Percentiles rank a stretch among this genome's conserved stretches.
Conservation (phyloP, 108 stramenopile genomes). For the Nitzschia sp. region DNA sequence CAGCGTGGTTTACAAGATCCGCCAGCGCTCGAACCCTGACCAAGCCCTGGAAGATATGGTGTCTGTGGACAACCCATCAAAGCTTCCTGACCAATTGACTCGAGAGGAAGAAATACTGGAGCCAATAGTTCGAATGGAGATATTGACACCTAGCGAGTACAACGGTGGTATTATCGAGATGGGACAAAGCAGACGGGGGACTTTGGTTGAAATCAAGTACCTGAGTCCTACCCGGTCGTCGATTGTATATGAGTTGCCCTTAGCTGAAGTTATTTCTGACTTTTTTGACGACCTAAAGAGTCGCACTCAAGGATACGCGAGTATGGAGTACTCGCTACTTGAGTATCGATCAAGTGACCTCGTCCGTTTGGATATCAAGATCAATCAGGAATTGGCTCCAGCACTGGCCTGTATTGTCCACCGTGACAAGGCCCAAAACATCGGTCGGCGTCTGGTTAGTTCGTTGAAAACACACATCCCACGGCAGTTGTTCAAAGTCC, state of each 20-base stretch:
- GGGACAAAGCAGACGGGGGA: conserved; percentile 87
- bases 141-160: conserved; percentile 83
- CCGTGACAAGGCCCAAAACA: conserved; percentile 80
- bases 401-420: conserved; percentile 94
- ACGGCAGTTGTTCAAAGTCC: conserved; percentile 98
- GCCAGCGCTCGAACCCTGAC: conserved; percentile 14
- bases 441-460: conserved; percentile 77
- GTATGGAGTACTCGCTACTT: conserved; percentile 93
- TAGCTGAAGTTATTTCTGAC: conserved; percentile 96
- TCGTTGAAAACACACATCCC: conserved; percentile 93
- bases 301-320: conserved; percentile 96
- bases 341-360: conserved; percentile 89
- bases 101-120: conserved; percentile 78
- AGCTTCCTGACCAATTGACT: conserved; percentile 86
- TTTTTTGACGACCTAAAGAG: conserved; percentile 97
- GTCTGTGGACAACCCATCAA: conserved; percentile 86
- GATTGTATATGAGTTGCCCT: conserved; percentile 85
- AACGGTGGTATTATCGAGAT: conserved; percentile 85
- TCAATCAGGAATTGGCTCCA: conserved; percentile 93
- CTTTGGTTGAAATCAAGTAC: conserved; percentile 89
- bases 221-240: conserved; percentile 92
- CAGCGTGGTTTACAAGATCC: conserved; percentile 91
- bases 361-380: conserved; percentile 94
- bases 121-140: conserved; percentile 88
- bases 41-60: background rate